Conservation (phyloP, 129 eudicot genomes). For the Artemisia annua region DNA sequence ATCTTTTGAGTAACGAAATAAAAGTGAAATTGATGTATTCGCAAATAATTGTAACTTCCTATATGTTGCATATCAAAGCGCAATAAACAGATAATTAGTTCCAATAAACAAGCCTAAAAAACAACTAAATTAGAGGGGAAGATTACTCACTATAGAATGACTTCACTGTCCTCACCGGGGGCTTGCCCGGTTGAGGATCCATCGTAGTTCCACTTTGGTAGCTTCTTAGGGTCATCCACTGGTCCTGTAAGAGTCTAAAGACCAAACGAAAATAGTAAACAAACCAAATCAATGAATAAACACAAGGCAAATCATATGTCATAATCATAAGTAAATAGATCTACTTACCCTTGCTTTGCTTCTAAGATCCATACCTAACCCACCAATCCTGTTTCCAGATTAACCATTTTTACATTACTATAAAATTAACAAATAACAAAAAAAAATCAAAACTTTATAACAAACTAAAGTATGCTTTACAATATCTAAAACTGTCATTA, state of each 20-base stretch:
- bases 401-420: constrained; percentile 20
- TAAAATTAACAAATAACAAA: not conserved
- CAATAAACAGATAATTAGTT: too few species aligned
- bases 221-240: constrained; percentile 61
- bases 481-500: not conserved
- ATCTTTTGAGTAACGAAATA: too few species aligned
- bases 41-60: too few species aligned
- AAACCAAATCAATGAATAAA: not conserved
- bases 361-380: constrained; percentile 81
- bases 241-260: constrained; percentile 73
- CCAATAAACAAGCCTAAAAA: not conserved
- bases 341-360: constrained; percentile 88
- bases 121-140: not conserved
- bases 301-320: not conserved
- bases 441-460: not conserved
- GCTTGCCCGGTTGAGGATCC: constrained; percentile 96
- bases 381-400: constrained; percentile 73
- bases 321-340: not conserved
- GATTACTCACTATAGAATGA: constrained; percentile 69
- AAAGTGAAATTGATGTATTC: too few species aligned
- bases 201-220: constrained; percentile 90
- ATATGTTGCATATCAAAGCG: too few species aligned
- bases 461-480: not conserved
- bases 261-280: not conserved
- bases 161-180: constrained; percentile 95